phyloP scores from a whole-genome alignment of 495 filamentous ascomycete genomes.

The Neurospora cerealis region DNA sequence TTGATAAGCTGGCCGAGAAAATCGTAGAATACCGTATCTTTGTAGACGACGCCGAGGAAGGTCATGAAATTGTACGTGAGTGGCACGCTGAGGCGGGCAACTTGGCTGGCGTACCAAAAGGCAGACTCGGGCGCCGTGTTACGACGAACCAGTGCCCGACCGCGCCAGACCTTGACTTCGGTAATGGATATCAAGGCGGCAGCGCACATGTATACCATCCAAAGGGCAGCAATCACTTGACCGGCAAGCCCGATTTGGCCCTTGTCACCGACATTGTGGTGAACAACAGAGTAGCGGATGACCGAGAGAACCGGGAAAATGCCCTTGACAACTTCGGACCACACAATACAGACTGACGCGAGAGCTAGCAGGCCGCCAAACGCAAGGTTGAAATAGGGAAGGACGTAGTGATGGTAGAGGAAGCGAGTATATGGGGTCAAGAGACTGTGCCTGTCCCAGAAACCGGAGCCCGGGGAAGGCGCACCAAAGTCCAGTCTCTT shows the following conservation, averaged over 20 bases:
- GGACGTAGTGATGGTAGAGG: slow-evolving; percentile 56
- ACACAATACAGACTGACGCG: slow-evolving; percentile 75
- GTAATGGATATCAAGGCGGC: slow-evolving; percentile 76
- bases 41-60: slow-evolving; percentile 62
- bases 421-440: slow-evolving; percentile 85
- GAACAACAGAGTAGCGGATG: slow-evolving; percentile 75
- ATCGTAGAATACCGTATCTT: slow-evolving; percentile 68
- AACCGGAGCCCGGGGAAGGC: slow-evolving; percentile 43
- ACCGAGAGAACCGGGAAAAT: slow-evolving; percentile 66
- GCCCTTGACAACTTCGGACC: slow-evolving; percentile 82
- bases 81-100: slow-evolving; percentile 83
- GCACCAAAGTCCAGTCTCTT: slow-evolving; percentile 68
- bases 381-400: slow-evolving; percentile 53
- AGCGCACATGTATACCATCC: slow-evolving; percentile 86
- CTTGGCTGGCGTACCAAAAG: slow-evolving; percentile 87
- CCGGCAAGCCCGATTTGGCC: slow-evolving; percentile 71
- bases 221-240: slow-evolving; percentile 71
- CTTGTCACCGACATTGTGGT: slow-evolving; percentile 54
- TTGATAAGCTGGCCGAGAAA: slow-evolving; percentile 81
- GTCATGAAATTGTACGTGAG: slow-evolving; percentile 93
- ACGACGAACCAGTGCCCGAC: slow-evolving; percentile 77
- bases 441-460: slow-evolving; percentile 44
- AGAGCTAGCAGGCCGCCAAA: slow-evolving; percentile 55
- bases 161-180: slow-evolving; percentile 90
- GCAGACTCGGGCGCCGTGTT: slow-evolving; percentile 87